Conservation (phyloP, 257 asterid species). For the Petrea volubilis region DNA sequence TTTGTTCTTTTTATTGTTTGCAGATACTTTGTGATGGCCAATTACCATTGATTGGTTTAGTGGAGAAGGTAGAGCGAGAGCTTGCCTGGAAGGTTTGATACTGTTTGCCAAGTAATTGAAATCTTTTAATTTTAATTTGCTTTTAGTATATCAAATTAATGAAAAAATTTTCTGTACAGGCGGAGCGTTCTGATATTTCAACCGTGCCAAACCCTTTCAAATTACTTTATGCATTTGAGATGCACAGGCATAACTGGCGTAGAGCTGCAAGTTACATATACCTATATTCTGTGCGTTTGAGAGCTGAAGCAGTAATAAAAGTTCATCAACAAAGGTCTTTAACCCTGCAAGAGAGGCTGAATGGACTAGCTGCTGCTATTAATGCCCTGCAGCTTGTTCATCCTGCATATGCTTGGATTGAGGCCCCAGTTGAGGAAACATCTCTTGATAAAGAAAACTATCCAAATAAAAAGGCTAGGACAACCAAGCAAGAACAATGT, state of each 20-base stretch:
- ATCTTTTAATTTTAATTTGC: conserved; percentile 18
- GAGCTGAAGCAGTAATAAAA: conserved; percentile 61
- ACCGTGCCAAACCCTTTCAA: conserved; percentile 85
- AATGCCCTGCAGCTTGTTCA: conserved; percentile 93
- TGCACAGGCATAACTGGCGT: conserved; percentile 93
- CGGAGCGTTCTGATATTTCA: conserved; percentile 85
- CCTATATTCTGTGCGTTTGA: conserved; percentile 63
- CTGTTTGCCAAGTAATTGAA: conserved; percentile 5
- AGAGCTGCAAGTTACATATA: conserved; percentile 86
- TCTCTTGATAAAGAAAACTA: conserved; percentile 44
- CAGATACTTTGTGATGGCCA: conserved; percentile 95
- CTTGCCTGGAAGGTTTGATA: conserved; percentile 90
- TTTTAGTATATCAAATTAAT: conserved; percentile 14
- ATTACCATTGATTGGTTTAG: conserved; percentile 88
- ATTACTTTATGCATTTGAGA: conserved; percentile 87
- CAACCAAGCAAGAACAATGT: conserved; percentile 60
- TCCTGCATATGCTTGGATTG: conserved; percentile 96
- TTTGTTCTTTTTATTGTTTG: conserved; percentile 22
- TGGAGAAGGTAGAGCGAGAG: conserved; percentile 88
- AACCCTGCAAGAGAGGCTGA: conserved; percentile 83
- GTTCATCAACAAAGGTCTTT: conserved; percentile 62
- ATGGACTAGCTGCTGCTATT: conserved; percentile 85
- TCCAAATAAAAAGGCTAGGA: conserved; percentile 89
- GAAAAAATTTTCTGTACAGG: conserved; percentile 52
- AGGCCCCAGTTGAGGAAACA: conserved; percentile 51